phyloP scores from a whole-genome alignment of 2,329 filamentous ascomycete genomes.

The Botrytis aclada region DNA sequence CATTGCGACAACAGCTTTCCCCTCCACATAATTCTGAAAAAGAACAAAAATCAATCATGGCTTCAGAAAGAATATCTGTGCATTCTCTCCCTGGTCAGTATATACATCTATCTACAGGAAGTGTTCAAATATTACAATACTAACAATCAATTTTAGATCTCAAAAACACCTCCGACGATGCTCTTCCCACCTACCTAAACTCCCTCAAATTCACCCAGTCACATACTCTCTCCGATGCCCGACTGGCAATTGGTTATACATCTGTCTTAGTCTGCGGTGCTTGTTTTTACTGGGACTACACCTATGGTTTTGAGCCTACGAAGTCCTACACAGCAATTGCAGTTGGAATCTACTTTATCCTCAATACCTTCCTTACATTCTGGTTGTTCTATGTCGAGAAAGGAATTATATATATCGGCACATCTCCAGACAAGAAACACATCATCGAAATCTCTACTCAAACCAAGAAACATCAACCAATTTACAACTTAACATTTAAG shows the following conservation, averaged over 20 bases:
- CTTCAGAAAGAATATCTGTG: constrained; percentile 20
- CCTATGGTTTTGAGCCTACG: constrained; percentile 81
- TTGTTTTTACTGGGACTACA: constrained; percentile 90
- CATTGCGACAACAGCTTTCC: constrained; percentile 16
- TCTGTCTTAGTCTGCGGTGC: constrained; percentile 77
- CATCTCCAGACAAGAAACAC: constrained; percentile 52
- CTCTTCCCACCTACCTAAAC: constrained; percentile 89
- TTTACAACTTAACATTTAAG: constrained; percentile 72
- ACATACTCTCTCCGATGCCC: constrained; percentile 76
- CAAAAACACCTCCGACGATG: constrained; percentile 95
- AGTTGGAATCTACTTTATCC: constrained; percentile 71
- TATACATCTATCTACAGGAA: background rate
- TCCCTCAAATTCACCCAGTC: constrained; percentile 80
- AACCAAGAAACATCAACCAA: constrained; percentile 74
- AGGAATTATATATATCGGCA: constrained; percentile 76
- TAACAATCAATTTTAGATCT: constrained; percentile 61
- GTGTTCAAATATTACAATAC: background rate
- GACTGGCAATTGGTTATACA: constrained; percentile 76
- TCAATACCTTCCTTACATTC: constrained; percentile 75
- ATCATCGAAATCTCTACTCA: constrained; percentile 72
- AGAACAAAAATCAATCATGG: constrained; percentile 14
- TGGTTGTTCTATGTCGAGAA: constrained; percentile 87
- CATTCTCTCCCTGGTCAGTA: constrained; percentile 24
- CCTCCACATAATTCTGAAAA: constrained; percentile 5
- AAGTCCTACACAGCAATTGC: constrained; percentile 78